phyloP scores from a whole-genome alignment of 2,329 filamentous ascomycete genomes.

The Phaeosphaeria sp. region DNA sequence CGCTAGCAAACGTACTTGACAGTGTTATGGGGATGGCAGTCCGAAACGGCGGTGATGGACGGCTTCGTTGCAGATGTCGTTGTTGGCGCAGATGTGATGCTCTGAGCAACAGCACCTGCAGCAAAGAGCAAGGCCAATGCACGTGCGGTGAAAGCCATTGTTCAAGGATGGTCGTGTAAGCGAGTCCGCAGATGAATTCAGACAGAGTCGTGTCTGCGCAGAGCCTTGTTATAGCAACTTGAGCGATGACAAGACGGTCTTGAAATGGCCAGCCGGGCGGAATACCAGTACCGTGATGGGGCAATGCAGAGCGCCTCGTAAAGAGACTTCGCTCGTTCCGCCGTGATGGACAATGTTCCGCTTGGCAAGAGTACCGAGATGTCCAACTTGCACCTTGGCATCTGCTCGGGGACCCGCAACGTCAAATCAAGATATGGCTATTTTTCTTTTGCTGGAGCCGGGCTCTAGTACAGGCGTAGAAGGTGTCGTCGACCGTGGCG shows the following conservation, averaged over 20 bases:
- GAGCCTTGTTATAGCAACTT: slow-evolving; percentile 26
- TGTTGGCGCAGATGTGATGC: slow-evolving; percentile 10
- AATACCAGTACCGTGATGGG: slow-evolving; percentile 23
- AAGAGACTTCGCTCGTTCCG: slow-evolving; percentile 16
- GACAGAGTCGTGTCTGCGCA: slow-evolving; percentile 12
- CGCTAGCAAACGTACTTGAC: slow-evolving; percentile 46
- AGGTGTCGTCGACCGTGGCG: slow-evolving; percentile 11
- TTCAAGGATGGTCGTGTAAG: slow-evolving; percentile 1
- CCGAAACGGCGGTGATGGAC: slow-evolving; percentile 57
- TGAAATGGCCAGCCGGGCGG: slow-evolving; percentile 7
- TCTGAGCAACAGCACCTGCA: slow-evolving; percentile 24
- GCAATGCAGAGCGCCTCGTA: slow-evolving; percentile 7
- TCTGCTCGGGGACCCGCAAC: slow-evolving; percentile 11
- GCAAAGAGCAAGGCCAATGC: slow-evolving; percentile 10
- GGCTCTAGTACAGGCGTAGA: slow-evolving; percentile 7
- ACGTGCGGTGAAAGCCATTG: slow-evolving; percentile 19
- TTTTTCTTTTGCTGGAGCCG: slow-evolving; percentile 1
- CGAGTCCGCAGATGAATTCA: slow-evolving; percentile 6
- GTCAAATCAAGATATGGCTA: slow-evolving; percentile 15
- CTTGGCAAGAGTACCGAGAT: slow-evolving; percentile 43
- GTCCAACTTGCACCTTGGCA: slow-evolving; percentile 24
- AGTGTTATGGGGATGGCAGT: slow-evolving; percentile 59
- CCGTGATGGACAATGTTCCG: slow-evolving; percentile 3
- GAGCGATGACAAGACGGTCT: slow-evolving; percentile 3
- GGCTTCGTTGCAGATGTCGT: slow-evolving; percentile 17